A percentile compares a stretch with the other conserved stretches of the same genome.
phyloP scores from a whole-genome alignment of 108 stramenopile genomes.

The Skeletonema marinoi region DNA sequence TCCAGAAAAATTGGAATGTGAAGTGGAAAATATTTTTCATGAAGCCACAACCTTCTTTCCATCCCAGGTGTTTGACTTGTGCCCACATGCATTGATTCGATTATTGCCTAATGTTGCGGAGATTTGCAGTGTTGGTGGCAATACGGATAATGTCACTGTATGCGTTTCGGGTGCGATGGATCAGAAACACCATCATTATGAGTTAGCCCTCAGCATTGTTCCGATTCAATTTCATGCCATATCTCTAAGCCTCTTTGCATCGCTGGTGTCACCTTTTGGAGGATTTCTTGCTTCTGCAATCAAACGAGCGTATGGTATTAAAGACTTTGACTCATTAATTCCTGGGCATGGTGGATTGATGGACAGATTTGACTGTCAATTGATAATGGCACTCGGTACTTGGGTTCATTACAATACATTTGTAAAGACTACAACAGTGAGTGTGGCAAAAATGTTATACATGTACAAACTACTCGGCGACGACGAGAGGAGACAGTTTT shows the following conservation, averaged over 20 bases:
- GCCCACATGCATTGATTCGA: conserved; percentile 63
- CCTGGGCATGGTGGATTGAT: conserved; percentile 92
- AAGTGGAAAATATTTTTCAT: conserved; percentile 74
- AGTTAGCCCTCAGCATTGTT: conserved; percentile 66
- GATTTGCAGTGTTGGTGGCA: conserved; percentile 51
- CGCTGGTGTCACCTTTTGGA: conserved; percentile 93
- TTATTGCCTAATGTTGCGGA: conserved; percentile 65
- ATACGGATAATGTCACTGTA: conserved; percentile 29
- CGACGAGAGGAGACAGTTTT: conserved; percentile 48
- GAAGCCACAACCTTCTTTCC: conserved; percentile 65
- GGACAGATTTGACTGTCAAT: conserved; percentile 99
- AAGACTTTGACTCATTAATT: conserved; percentile 92
- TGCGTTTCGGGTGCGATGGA: conserved; percentile 65
- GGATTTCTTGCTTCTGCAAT: conserved; percentile 94
- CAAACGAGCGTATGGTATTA: conserved; percentile 92
- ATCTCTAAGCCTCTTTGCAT: conserved; percentile 78
- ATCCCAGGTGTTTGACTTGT: conserved; percentile 78
- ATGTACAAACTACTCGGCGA: conserved; percentile 73
- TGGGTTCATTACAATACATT: conserved; percentile 98
- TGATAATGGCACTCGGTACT: conserved; percentile 94
- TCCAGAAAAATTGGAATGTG: conserved; percentile 78
- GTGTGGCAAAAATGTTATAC: conserved; percentile 82
- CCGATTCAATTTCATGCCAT: conserved; percentile 90
- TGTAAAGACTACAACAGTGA: conserved; percentile 84
- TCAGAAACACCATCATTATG: conserved; percentile 80